phyloP scores from a whole-genome alignment of 2,329 filamentous ascomycete genomes.

The Ophiostoma quercus region DNA sequence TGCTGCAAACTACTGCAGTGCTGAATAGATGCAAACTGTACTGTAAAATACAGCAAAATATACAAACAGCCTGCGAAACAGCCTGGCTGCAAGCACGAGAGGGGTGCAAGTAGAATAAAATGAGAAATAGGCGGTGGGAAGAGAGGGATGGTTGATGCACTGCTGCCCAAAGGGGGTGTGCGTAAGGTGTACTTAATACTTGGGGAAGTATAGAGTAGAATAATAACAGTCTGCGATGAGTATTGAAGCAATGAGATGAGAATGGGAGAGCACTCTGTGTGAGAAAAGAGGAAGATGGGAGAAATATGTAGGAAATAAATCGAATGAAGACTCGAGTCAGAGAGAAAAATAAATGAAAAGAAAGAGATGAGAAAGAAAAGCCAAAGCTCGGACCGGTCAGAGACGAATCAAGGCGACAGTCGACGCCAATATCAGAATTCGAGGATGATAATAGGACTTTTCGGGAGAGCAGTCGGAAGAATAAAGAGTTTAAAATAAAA shows the following conservation, averaged over 20 bases:
- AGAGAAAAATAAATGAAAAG: neutral
- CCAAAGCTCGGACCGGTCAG: neutral
- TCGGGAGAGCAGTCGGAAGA: neutral
- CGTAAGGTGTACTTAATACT: conserved; percentile 7
- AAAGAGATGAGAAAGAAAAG: neutral
- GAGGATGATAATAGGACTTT: neutral
- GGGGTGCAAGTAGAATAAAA: conserved; percentile 1
- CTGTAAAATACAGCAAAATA: neutral
- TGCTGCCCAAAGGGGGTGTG: conserved; percentile 14
- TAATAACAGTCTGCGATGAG: neutral
- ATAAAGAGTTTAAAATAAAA: neutral
- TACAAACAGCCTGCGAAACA: neutral
- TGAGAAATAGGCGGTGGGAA: conserved; percentile 7
- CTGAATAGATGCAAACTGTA: neutral
- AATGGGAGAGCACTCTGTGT: neutral
- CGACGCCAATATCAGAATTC: neutral
- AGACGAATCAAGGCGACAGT: neutral
- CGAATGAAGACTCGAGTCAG: neutral
- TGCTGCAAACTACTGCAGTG: too few species aligned
- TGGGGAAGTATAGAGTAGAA: neutral
- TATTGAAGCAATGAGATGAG: neutral
- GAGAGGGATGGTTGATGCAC: neutral
- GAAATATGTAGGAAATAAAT: neutral
- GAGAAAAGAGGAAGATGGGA: neutral
- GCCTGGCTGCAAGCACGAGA: neutral